A percentile compares a stretch with the other conserved stretches of the same genome.
phyloP scores from a whole-genome alignment of 768 basidiomycete genomes.

The Coprinellus aureogranulatus region DNA sequence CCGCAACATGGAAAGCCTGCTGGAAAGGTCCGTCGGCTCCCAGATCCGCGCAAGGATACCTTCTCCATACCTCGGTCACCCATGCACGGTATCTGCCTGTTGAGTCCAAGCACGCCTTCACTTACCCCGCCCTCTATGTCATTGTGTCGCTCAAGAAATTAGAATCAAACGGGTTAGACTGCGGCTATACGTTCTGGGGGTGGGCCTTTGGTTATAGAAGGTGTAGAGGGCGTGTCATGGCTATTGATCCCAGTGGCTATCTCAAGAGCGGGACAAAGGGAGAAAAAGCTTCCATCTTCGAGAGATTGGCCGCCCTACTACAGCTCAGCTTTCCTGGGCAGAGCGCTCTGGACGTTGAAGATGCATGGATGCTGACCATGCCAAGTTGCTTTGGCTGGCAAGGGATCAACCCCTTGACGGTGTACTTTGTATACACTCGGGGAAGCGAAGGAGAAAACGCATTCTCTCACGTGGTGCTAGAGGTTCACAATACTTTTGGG shows the following conservation, averaged over 20 bases:
- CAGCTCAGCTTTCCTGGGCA: slow-evolving; percentile 21
- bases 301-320: slow-evolving; percentile 41
- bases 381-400: slow-evolving; percentile 64
- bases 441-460: neutral
- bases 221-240: slow-evolving; percentile 40
- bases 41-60: slow-evolving; percentile 28
- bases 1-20: too few species aligned
- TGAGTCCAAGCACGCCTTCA: slow-evolving; percentile 50
- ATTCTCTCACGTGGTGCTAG: slow-evolving; percentile 1
- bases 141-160: slow-evolving; percentile 56
- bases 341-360: slow-evolving; percentile 15
- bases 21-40: too few species aligned
- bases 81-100: slow-evolving; percentile 53
- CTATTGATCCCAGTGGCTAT: slow-evolving; percentile 46
- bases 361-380: slow-evolving; percentile 75
- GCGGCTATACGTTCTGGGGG: slow-evolving; percentile 31
- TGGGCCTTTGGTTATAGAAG: slow-evolving; percentile 58
- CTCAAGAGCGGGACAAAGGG: slow-evolving; percentile 28
- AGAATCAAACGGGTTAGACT: slow-evolving; percentile 45
- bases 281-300: slow-evolving; percentile 27
- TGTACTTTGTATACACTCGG: slow-evolving; percentile 58
- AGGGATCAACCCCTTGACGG: slow-evolving; percentile 69
- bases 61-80: slow-evolving; percentile 51
- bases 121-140: slow-evolving; percentile 57
- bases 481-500: slow-evolving; percentile 76